These are phyloP conservation scores for Phytopythium sindhum DNA, from an alignment of 352 stramenopile species.

Conservation along the genomic window DNA sequence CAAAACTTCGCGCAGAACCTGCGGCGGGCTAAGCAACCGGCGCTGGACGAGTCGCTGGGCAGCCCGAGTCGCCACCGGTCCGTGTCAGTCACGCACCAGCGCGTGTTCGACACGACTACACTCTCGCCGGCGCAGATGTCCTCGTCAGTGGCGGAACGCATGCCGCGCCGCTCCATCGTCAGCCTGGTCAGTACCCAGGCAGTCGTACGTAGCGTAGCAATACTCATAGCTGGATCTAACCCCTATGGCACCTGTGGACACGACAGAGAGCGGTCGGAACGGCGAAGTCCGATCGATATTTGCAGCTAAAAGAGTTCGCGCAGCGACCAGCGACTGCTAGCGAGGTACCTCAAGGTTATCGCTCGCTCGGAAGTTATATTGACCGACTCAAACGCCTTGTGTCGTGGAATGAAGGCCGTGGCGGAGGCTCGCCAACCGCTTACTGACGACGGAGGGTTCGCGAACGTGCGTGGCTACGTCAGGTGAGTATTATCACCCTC, in stretches of 20 bases:
- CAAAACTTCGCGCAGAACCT: slow-evolving; percentile 41
- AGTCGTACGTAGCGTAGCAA: background rate
- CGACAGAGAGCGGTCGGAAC: background rate
- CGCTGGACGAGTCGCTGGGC: slow-evolving; percentile 2
- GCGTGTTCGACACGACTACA: background rate
- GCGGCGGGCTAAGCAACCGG: slow-evolving; percentile 39
- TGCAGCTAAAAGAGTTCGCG: slow-evolving; percentile 14
- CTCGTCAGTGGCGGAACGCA: background rate
- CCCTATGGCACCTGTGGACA: background rate
- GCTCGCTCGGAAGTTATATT: background rate
- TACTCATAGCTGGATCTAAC: background rate
- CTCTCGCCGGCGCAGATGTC: background rate
- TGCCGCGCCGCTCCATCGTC: background rate
- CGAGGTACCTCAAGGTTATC: slow-evolving; percentile 14
- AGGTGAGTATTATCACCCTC: slow-evolving; percentile 25
- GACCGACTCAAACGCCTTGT: background rate
- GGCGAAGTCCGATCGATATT: slow-evolving; percentile 1
- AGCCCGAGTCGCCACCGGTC: slow-evolving; percentile 3
- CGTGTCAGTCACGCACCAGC: background rate
- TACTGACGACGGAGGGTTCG: background rate
- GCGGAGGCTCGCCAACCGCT: background rate
- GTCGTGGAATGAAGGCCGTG: background rate
- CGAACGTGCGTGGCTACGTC: slow-evolving; percentile 41
- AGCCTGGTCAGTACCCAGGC: background rate
- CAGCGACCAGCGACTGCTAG: slow-evolving; percentile 23